These are phyloP conservation scores for Fusarium begoniae DNA, from an alignment of 2,329 filamentous ascomycete genomes.

Conservation along the genomic window DNA sequence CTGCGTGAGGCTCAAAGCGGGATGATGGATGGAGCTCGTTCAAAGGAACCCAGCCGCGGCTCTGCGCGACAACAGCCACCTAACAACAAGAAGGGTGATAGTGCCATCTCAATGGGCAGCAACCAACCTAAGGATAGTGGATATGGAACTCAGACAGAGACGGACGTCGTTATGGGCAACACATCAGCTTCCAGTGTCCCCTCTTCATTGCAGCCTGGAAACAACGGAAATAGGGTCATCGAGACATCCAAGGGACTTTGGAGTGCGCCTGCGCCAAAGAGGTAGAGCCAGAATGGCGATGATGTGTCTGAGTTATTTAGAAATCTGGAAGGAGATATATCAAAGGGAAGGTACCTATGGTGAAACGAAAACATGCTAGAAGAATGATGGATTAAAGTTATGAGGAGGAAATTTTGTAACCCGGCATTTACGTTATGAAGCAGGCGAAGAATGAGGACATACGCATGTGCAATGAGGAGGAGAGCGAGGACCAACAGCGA, in stretches of 20 bases:
- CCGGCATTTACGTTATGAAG: neutral
- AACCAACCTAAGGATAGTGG: conserved; percentile 56
- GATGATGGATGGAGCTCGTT: conserved; percentile 69
- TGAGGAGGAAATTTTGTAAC: neutral
- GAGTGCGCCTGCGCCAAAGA: conserved; percentile 51
- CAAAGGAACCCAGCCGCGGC: conserved; percentile 59
- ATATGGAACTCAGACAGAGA: conserved; percentile 55
- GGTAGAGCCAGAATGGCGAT: conserved; percentile 26
- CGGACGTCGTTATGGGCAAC: conserved; percentile 58
- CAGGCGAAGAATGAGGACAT: neutral
- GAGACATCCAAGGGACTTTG: conserved; percentile 73
- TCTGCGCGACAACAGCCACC: conserved; percentile 25
- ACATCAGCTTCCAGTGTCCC: conserved; percentile 53
- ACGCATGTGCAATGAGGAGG: neutral
- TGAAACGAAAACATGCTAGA: conserved; percentile 3
- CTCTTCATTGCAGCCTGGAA: conserved; percentile 63
- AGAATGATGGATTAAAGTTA: neutral
- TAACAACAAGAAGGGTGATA: conserved; percentile 55
- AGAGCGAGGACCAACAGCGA: neutral
- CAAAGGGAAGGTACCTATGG: neutral
- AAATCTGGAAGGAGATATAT: neutral
- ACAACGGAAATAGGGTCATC: conserved; percentile 64
- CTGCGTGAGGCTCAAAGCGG: conserved; percentile 69
- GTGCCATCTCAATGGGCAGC: conserved; percentile 52
- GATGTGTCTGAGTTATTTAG: neutral